These are phyloP conservation scores for Taphrina communis DNA, from an alignment of 1,139 yeast species.

Conservation along the genomic window DNA sequence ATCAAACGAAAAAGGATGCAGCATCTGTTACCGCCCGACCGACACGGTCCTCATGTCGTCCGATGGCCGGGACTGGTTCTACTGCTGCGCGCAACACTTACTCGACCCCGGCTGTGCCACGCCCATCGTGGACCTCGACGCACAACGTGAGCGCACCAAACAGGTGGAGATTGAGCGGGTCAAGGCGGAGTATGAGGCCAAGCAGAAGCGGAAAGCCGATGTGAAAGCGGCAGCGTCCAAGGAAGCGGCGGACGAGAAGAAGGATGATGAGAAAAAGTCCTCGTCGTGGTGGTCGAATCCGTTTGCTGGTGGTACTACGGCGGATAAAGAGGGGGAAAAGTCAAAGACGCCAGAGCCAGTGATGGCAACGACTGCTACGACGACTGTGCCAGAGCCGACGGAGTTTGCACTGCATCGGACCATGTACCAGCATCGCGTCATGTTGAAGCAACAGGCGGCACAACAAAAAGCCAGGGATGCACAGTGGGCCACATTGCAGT, in stretches of 20 bases:
- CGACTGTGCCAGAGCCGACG: conserved; percentile 53
- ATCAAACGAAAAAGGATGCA: conserved; percentile 64
- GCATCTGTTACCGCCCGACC: conserved; percentile 71
- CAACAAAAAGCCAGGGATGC: conserved; percentile 49
- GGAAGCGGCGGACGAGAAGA: neutral
- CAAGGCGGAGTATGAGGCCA: conserved; percentile 51
- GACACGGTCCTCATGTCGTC: conserved; percentile 64
- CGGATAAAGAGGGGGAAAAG: conserved; percentile 26
- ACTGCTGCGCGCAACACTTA: conserved; percentile 69
- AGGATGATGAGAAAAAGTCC: neutral
- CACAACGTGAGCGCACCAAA: conserved; percentile 55
- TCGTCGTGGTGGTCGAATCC: conserved; percentile 35
- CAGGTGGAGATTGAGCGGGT: conserved; percentile 53
- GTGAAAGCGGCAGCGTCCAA: conserved; percentile 45
- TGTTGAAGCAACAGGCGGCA: conserved; percentile 55
- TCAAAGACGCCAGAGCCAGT: conserved; percentile 23
- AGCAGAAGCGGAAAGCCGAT: conserved; percentile 44
- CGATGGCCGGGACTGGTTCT: conserved; percentile 67
- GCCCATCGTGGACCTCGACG: conserved; percentile 58
- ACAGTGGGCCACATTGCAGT: conserved; percentile 25
- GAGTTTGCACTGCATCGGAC: conserved; percentile 60
- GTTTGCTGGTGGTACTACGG: conserved; percentile 45
- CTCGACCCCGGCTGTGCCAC: conserved; percentile 67
- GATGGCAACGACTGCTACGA: conserved; percentile 47
- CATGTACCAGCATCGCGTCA: conserved; percentile 62